Conservation (phyloP, 1,284 basidiomycete species). For the Xerocomus alliaceus region DNA sequence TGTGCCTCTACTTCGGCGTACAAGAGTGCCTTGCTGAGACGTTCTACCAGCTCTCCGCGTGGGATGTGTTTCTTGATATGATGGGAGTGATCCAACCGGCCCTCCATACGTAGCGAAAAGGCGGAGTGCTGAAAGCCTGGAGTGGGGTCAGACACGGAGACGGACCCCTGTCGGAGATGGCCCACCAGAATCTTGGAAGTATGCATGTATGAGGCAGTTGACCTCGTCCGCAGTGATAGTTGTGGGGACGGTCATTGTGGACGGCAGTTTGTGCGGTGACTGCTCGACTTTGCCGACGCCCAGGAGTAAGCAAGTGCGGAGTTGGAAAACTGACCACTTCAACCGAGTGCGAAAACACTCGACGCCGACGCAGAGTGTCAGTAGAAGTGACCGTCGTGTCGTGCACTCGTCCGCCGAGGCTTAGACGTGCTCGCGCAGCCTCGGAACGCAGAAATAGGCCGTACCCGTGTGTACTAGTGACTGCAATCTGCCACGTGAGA, state of each 20-base stretch:
- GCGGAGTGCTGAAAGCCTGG: constrained; percentile 78
- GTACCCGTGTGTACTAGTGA: not conserved
- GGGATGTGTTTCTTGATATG: constrained; percentile 74
- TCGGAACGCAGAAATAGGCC: no score
- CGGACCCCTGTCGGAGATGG: not conserved
- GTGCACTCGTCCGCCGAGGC: no score
- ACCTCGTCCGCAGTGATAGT: constrained; percentile 82
- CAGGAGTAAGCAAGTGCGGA: constrained; percentile 33
- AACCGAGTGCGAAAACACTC: not conserved
- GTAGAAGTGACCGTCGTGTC: no score
- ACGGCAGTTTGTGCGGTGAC: not conserved
- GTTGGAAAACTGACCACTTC: constrained; percentile 46
- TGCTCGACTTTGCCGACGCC: constrained; percentile 2
- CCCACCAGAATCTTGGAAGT: constrained; percentile 80
- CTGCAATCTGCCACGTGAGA: constrained; percentile 20
- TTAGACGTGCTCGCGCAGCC: not conserved
- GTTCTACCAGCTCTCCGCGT: constrained; percentile 82
- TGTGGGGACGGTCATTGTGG: constrained; percentile 52
- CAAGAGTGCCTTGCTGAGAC: constrained; percentile 80
- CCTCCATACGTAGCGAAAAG: constrained; percentile 75
- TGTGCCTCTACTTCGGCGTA: constrained; percentile 86
- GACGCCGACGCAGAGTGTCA: no score
- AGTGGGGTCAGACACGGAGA: constrained; percentile 12
- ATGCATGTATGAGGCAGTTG: constrained; percentile 83
- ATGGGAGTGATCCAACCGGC: constrained; percentile 68